Evolutionary conservation across 805 yeast species (phyloP).

Genomic region (Hemisphaericaspora nanyangensis): DNA sequence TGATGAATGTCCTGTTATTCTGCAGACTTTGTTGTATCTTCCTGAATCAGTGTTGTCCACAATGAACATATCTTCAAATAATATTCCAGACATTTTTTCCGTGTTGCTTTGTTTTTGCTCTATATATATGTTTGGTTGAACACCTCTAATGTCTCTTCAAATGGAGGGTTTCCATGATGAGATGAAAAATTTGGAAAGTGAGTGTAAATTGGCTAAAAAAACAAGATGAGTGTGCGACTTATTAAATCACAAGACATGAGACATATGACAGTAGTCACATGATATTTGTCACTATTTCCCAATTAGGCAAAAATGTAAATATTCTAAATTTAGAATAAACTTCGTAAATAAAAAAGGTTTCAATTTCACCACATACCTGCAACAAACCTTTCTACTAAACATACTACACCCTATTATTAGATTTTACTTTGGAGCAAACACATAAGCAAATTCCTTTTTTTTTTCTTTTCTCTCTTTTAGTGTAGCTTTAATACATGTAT

Average conservation of each 20-base stretch:
- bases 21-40: slow-evolving; percentile 86
- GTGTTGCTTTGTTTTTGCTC: neutral
- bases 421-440: no score
- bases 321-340: slow-evolving; percentile 3
- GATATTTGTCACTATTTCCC: neutral
- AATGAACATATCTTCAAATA: slow-evolving; percentile 90
- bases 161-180: no score
- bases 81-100: slow-evolving; percentile 49
- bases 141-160: neutral
- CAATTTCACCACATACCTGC: no score
- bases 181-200: slow-evolving; percentile 3
- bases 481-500: no score
- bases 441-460: no score
- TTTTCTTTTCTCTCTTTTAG: no score
- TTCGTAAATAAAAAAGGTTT: no score
- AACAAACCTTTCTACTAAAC: no score
- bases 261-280: neutral
- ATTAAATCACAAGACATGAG: no score
- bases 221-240: neutral
- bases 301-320: slow-evolving; percentile 1
- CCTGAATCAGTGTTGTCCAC: slow-evolving; percentile 82
- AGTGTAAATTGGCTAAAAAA: neutral
- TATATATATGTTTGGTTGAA: neutral
- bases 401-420: no score
- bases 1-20: slow-evolving; percentile 84